Percentiles rank a stretch among this genome's conserved stretches.
These are phyloP conservation scores for Fusarium solani-melongenae DNA, from an alignment of 2,329 filamentous ascomycete genomes.

Conservation along the genomic window DNA sequence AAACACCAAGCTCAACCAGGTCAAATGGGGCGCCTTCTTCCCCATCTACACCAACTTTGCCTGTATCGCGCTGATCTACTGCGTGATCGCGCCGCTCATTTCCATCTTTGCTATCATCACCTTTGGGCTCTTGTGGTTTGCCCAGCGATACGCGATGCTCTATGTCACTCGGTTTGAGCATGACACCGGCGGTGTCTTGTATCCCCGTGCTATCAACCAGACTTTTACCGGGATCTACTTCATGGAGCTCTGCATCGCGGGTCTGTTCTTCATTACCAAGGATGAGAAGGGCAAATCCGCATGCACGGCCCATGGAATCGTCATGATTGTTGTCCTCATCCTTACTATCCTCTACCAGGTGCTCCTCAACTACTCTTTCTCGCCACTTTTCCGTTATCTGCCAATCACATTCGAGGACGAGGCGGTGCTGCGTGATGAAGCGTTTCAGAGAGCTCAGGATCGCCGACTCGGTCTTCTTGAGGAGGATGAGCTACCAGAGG, in stretches of 20 bases:
- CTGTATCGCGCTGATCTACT: constrained; percentile 91
- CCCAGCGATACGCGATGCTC: constrained; percentile 95
- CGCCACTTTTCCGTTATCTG: constrained; percentile 86
- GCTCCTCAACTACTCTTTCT: constrained; percentile 84
- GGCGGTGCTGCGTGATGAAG: constrained; percentile 88
- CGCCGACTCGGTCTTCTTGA: constrained; percentile 71
- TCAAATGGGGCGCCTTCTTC: constrained; percentile 94
- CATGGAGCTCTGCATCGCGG: constrained; percentile 91
- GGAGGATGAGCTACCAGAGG: constrained; percentile 60
- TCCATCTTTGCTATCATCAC: constrained; percentile 93
- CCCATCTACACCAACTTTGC: constrained; percentile 97
- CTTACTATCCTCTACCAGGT: constrained; percentile 83
- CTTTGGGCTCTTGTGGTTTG: constrained; percentile 91
- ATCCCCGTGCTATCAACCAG: constrained; percentile 93
- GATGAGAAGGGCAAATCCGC: constrained; percentile 64
- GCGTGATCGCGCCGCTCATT: constrained; percentile 88
- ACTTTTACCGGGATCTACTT: constrained; percentile 95
- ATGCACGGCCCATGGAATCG: constrained; percentile 81
- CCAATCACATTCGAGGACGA: constrained; percentile 97
- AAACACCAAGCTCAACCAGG: constrained; percentile 79
- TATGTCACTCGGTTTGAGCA: constrained; percentile 91
- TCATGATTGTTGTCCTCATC: constrained; percentile 81
- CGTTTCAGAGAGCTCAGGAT: constrained; percentile 84
- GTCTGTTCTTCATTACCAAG: constrained; percentile 84
- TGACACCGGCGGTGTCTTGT: constrained; percentile 93